Evolutionary conservation across 352 stramenopile genomes (phyloP), one percentile per base, ranked within the genome.

Genomic region (Phytophthora parvispora): DNA sequence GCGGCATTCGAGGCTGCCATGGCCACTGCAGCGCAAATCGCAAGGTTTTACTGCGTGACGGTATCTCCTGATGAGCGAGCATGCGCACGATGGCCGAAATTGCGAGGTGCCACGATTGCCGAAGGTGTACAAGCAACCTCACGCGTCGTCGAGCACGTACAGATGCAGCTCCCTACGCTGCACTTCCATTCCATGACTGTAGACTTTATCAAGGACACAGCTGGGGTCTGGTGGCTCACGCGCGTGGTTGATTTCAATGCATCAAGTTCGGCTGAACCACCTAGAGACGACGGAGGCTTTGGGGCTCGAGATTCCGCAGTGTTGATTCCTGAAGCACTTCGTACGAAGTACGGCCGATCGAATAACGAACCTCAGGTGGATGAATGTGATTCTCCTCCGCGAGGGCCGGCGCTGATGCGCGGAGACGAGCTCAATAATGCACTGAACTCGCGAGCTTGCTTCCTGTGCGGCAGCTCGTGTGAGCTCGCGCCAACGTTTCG

Each of bases 141-240:
- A 38, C 77, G 84, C 1, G 70, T 96, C 45, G 72, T 89, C 4
- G 80, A 91, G n/a, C 88, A 95, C 32, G 77, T 87, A 1, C 81
- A 89, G 25, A 22, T 75, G 2, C 84, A 94, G 20, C 77, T 94
- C 1, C 86, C 85, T 2, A 74, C 67, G 1, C 65, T 96, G n/a
- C 74, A 67, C 28, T 82, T 96, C 43, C 54, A 75, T 5, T 70
- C 82, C 7, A 83, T 96, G 67, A 81, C 74, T 1, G 76, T 69
- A 0, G 88, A 94, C 57, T 94, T 94, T 47, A 86, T 94, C 56
- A 91, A 92, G 31, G 85, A 92, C 60, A 69, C 34, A 2, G 49
- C 50, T 25, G 86, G 84, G 2, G 63, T 63, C 1, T 96, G 89
- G 89, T 96, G 84, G 86, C 80, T 93, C 42, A 86, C 87, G 28